Evolutionary conservation across 1,284 basidiomycete genomes (phyloP), one percentile per base, ranked within the genome.

Genomic region (Pseudozyma tsukubaensis): DNA sequence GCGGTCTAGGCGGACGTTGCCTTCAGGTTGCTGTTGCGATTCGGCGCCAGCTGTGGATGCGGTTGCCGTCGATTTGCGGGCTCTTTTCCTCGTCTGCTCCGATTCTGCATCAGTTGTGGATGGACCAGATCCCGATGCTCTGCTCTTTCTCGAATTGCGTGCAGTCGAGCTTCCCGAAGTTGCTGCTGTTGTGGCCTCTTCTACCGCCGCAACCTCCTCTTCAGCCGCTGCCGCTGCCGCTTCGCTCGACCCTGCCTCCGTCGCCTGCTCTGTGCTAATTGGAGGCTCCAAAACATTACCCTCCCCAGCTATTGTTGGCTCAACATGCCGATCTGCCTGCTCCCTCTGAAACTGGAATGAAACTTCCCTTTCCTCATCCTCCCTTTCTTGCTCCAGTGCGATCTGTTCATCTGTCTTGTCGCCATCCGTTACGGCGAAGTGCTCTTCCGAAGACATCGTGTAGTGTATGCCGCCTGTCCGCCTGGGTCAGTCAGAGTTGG

Each of bases 1-100:
- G 10, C 77, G 74, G 14, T 74, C 68, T n/a, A 81, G 55, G 6
- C 79, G 61, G 0, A 72, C 64, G 34, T 72, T 72, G 4, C 32
- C 61, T 29, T 59, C 48, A 4, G 40, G 11, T 29, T 49, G 24
- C 59, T 2, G 24, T 7, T 59, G 35, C n/a, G 43, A 47, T 29
- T 29, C 24, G 24, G 24, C 37, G 10, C 45, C 56, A 8, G 29
- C 53, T 40, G 35, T 50, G 35, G 47, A 8, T 24, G 51, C 19
- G 13, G 56, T 18, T n/a, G 32, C 11, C 14, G 35, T 19, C 5
- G 61, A 70, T 24, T 60, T 58, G 44, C 62, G 66, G 7, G 72
- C 42, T 44, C 54, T 53, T 45, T 69, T 74, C 18, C 35, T 32
- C 6, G 55, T 18, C 18, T 51, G 50, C 16, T 61, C 58, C 4